Evolutionary conservation across 1,284 basidiomycete genomes (phyloP), one percentile per base, ranked within the genome.

Genomic region (Trametes hirsuta): DNA sequence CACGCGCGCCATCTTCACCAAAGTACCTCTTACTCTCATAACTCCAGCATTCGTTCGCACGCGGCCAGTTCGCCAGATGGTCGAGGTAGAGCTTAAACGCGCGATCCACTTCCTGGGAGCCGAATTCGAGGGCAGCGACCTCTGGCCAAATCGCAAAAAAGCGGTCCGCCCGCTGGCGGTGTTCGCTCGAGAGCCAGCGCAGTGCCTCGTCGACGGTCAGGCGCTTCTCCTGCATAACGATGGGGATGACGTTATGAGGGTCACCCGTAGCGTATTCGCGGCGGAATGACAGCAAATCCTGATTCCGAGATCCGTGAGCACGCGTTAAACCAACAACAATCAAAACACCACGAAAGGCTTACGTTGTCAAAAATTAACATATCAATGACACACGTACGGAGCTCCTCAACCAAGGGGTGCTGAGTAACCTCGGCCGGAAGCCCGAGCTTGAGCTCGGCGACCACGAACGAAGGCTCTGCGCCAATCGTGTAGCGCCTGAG

Each of bases 261-360:
- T 71, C 72, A 2, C 71, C 74, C 14, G 70, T 66, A 9, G 73
- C 65, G 55, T 77, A 72, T 50, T 78, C 77, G 24, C 69, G 69
- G 53, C 74, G 75, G 66, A 72, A 78, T 3, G 77, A 78, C 53
- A 67, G 70, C 0, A 77, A 59, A 53, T 78, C 75, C 72, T 77
- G 44, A 3, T 30, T 22, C 4, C 6, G 30, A 30, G 4, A 45
- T 9, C 1, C 9, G 25, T 42, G 36, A 15, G 39, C 15, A 51
- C 15, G n/a, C 30, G 30, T 1, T 15, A 35, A 15, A 25, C 14
- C 22, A 14, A 21, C 15, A 2, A 30, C 6, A 6, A 30, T 30
- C 14, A 47, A 2, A 10, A 12, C 14, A 6, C 4, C 2, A 12
- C 15, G 10, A 5, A 2, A 25, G 21, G 68, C 75, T 54, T 58